Evolutionary conservation across 257 asterid species (phyloP), one percentile per base, ranked within the genome.

Genomic region (Mentha longifolia): DNA sequence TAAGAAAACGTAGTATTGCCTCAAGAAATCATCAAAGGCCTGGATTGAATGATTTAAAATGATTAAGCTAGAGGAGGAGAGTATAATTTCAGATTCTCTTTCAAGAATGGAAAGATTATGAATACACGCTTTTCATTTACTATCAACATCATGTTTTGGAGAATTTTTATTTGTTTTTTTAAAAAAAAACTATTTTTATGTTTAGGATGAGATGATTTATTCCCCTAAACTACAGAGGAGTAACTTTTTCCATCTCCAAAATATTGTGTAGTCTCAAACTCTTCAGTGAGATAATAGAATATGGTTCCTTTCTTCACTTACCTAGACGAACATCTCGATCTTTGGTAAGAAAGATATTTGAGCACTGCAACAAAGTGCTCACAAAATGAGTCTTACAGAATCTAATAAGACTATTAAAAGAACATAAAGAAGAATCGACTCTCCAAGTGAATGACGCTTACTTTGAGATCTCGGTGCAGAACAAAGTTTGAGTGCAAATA

Each of bases 381-480:
- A 17, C 39, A 30, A 68, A 54, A 70, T 82, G 58, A 83, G 76
- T 74, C 35, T 45, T 61, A 46, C 17, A 20, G 37, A 78, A 71
- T 51, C 54, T 41, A 71, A 41, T 30, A 52, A 71, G 42, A 35
- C 70, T 60, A 51, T 20, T 6, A 66, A n/a, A 70, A 13, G 46
- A 72, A 60, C 57, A 78, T 15, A 49, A 45, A 33, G 66, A 76
- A 19, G 61, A 68, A 55, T 31, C 22, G 41, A 70, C 71, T 49
- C 35, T 46, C 31, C 22, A 50, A 72, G 71, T 49, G 30, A 70
- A 13, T 9, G 67, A 52, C 69, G 60, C 81, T 3, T 81, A 95
- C 99, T 78, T 95, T 95, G 65, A 95, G 95, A 81, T 95, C 99
- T 57, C 99, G 90, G 76, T 95, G 99, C 28, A 95, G 85, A 77